These are phyloP conservation scores for Leptographium flavum DNA, from an alignment of 2,329 filamentous ascomycete genomes.

Conservation along the genomic window DNA sequence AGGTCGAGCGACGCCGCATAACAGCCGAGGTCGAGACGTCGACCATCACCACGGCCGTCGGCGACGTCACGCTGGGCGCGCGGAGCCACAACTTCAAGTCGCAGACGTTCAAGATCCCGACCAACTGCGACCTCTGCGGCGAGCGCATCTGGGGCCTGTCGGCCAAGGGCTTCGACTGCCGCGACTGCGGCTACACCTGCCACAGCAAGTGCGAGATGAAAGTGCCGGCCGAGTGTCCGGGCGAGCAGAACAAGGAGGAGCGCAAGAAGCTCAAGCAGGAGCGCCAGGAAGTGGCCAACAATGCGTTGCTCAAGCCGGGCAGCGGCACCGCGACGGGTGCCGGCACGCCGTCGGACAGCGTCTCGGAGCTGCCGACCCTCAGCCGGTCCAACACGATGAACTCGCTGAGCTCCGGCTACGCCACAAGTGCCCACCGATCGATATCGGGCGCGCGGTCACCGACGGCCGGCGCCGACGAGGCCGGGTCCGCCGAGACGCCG, in stretches of 20 bases:
- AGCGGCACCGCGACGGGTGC: conserved; percentile 2
- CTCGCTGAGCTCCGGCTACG: conserved; percentile 78
- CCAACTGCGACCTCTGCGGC: conserved; percentile 92
- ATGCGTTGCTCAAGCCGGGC: conserved; percentile 36
- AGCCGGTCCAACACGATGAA: conserved; percentile 79
- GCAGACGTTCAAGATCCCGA: conserved; percentile 98
- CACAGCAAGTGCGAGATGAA: conserved; percentile 99
- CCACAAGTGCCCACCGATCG: conserved; percentile 63
- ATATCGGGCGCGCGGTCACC: conserved; percentile 47
- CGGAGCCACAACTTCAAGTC: conserved; percentile 96
- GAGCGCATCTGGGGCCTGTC: conserved; percentile 95
- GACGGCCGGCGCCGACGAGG: conserved; percentile 21
- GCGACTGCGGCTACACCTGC: conserved; percentile 94
- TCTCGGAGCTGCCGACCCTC: conserved; percentile 52
- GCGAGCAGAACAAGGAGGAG: conserved; percentile 86
- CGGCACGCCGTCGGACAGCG: conserved; percentile 31
- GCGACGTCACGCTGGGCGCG: conserved; percentile 82
- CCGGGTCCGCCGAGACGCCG: conserved; percentile 21
- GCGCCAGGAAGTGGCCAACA: conserved; percentile 65
- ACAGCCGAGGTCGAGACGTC: conserved; percentile 87
- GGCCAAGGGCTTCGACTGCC: conserved; percentile 91
- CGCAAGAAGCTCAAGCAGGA: conserved; percentile 85
- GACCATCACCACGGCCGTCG: conserved; percentile 81
- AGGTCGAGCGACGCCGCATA: conserved; percentile 67
- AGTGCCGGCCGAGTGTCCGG: conserved; percentile 87